phyloP scores from a whole-genome alignment of 1,139 yeast species.

The Suhomyces ambrosiae region DNA sequence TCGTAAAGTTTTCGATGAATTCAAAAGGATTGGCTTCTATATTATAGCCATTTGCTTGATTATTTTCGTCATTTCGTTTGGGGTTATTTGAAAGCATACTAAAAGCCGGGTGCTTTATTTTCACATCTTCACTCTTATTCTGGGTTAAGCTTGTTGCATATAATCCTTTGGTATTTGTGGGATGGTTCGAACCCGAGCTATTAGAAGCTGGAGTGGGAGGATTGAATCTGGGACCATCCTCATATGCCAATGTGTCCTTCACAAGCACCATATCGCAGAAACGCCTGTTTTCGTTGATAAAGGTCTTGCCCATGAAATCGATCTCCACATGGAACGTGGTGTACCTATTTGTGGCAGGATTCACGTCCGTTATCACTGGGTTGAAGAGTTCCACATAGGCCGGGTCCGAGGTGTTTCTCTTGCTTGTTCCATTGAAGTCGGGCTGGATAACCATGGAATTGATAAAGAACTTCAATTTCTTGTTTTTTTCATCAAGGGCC shows the following conservation, averaged over 20 bases:
- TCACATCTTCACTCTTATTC: not conserved
- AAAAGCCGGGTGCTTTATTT: too few relatives aligned
- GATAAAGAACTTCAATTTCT: slow-evolving; percentile 40
- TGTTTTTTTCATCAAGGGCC: slow-evolving; percentile 37
- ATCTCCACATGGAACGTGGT: slow-evolving; percentile 52
- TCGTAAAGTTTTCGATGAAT: too few relatives aligned
- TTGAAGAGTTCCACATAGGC: slow-evolving; percentile 8
- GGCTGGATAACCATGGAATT: slow-evolving; percentile 34
- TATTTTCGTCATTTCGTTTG: too few relatives aligned
- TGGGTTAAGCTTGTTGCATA: not conserved
- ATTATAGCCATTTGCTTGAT: too few relatives aligned
- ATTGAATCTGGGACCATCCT: slow-evolving; percentile 27
- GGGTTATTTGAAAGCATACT: too few relatives aligned
- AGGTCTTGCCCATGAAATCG: slow-evolving; percentile 45
- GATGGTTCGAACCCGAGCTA: not conserved
- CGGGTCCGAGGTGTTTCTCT: slow-evolving; percentile 9
- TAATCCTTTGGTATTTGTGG: not conserved
- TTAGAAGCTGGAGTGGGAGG: slow-evolving; percentile 4
- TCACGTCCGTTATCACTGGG: slow-evolving; percentile 42
- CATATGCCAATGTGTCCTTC: slow-evolving; percentile 30
- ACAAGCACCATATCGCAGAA: slow-evolving; percentile 51
- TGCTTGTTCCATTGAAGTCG: slow-evolving; percentile 6
- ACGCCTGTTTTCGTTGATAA: slow-evolving; percentile 41
- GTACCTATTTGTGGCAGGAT: slow-evolving; percentile 45
- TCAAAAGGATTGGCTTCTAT: not conserved